phyloP scores from a whole-genome alignment of 495 filamentous ascomycete genomes.

The Trichoderma asperelloides region DNA sequence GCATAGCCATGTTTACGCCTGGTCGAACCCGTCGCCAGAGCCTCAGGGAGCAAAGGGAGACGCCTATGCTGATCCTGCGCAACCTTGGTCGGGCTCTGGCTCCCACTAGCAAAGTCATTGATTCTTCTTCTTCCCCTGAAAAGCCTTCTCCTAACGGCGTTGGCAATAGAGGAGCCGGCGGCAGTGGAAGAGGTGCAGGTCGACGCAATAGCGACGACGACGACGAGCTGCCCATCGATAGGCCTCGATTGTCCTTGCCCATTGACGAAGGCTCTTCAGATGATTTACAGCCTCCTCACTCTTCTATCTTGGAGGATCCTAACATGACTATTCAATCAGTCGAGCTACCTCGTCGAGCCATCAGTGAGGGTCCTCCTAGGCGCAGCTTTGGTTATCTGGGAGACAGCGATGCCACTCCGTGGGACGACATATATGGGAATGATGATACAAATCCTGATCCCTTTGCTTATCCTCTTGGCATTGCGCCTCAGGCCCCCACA shows the following conservation, averaged over 20 bases:
- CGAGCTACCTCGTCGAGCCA: conserved; percentile 57
- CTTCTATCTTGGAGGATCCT: conserved; percentile 57
- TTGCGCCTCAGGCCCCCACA: background rate
- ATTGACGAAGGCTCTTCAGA: conserved; percentile 42
- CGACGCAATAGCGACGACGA: conserved; percentile 50
- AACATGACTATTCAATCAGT: conserved; percentile 60
- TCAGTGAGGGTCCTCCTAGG: conserved; percentile 41
- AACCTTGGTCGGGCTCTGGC: conserved; percentile 61
- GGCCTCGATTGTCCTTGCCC: conserved; percentile 61
- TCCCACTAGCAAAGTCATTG: conserved; percentile 44
- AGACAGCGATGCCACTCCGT: background rate
- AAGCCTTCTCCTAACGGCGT: background rate
- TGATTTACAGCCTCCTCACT: conserved; percentile 53
- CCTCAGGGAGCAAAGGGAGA: conserved; percentile 60
- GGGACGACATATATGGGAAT: background rate
- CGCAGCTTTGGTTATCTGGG: conserved; percentile 12
- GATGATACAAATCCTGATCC: background rate
- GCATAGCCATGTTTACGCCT: conserved; percentile 64
- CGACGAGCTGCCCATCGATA: conserved; percentile 45
- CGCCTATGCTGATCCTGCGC: conserved; percentile 61
- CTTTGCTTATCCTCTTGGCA: background rate
- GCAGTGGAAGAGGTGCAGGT: background rate
- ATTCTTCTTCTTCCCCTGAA: conserved; percentile 46
- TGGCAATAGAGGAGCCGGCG: background rate
- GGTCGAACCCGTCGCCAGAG: conserved; percentile 58